Evolutionary conservation across 352 stramenopile species (phyloP).

Genomic region (Phytopythium mirpurense): DNA sequence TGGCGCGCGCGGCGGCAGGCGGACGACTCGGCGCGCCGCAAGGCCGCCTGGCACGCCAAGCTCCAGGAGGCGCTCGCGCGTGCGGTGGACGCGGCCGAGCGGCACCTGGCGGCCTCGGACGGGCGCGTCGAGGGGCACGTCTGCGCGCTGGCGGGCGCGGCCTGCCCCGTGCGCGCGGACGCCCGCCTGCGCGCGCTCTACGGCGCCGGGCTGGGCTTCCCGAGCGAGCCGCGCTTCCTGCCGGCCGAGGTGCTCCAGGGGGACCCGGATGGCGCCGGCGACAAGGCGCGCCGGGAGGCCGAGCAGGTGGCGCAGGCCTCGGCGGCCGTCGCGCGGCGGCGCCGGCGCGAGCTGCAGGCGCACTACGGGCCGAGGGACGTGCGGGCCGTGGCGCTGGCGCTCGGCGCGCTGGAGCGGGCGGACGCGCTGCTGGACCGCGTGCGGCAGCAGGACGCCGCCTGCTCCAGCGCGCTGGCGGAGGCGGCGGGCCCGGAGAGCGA

Average conservation of each 20-base stretch:
- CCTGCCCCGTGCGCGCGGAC: conserved; percentile 51
- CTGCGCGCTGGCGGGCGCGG: conserved; percentile 34
- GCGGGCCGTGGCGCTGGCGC: conserved; percentile 39
- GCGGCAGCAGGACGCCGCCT: conserved; percentile 23
- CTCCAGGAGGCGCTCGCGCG: conserved; percentile 53
- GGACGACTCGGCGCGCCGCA: conserved; percentile 78
- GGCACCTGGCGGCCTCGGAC: conserved; percentile 17
- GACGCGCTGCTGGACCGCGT: conserved; percentile 40
- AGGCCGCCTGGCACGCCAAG: conserved; percentile 81
- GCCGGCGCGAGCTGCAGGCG: conserved; percentile 42
- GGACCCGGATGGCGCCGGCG: conserved; percentile 51
- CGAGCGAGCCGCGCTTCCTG: conserved; percentile 31
- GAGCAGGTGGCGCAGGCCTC: conserved; percentile 34
- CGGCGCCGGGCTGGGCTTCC: conserved; percentile 40
- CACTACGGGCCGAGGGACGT: conserved; percentile 57
- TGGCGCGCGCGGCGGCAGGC: conserved; percentile 78
- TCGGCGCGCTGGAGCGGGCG: conserved; percentile 58
- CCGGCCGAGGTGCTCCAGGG: conserved; percentile 64
- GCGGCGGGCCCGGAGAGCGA: background rate
- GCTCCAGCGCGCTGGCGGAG: background rate
- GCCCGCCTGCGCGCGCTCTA: conserved; percentile 40
- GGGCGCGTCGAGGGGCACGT: conserved; percentile 8
- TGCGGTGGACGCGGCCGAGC: conserved; percentile 23
- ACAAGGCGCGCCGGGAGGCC: conserved; percentile 56
- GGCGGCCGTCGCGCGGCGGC: conserved; percentile 30